Evolutionary conservation across 805 yeast species (phyloP), one percentile per base, ranked within the genome.

Genomic region (Kuraishia cidri): DNA sequence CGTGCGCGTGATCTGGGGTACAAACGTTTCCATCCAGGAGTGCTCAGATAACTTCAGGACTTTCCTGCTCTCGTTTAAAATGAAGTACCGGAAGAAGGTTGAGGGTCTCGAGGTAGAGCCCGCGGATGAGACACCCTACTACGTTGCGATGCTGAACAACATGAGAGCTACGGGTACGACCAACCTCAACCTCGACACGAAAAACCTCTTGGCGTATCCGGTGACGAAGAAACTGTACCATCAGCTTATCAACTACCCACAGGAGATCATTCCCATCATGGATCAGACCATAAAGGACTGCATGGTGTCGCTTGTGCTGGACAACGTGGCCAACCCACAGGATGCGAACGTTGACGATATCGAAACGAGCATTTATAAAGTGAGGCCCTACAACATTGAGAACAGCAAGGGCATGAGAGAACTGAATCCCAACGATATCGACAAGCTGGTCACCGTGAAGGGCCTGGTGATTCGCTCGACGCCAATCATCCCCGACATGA

Each of bases 181-280:
- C 3, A 87, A 85, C 46, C 63, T 92, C 45, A 87, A 87, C 49
- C 60, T 92, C 40, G 98, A 92, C 51, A 79, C 90, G 2, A 69
- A 71, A 42, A 86, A 92, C 55, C 61, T 92, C 39, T 62, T 80
- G 35, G 77, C 92, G 5, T 86, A 73, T 48, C 78, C 81, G 3
- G 68, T 78, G 20, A 78, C 97, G 4, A 73, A 72, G 39, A 85
- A 82, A 48, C 62, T 92, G 33, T 92, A 83, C 57, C 72, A 83
- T 48, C 96, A 90, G 56, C 63, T 92, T 42, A 72, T 86, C 42
- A 83, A 86, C 50, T 92, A 88, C 52, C 98, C 98, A 1, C 97
- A 88, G 54, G 98, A 92, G 64, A 85, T 92, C 24, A 78, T 92
- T 35, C 97, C 98, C 8, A 85, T 92, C 46, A 88, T 92, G 97